Evolutionary conservation across 176 grass and related monocot species (phyloP).

Genomic region (Oryza meyeriana): DNA sequence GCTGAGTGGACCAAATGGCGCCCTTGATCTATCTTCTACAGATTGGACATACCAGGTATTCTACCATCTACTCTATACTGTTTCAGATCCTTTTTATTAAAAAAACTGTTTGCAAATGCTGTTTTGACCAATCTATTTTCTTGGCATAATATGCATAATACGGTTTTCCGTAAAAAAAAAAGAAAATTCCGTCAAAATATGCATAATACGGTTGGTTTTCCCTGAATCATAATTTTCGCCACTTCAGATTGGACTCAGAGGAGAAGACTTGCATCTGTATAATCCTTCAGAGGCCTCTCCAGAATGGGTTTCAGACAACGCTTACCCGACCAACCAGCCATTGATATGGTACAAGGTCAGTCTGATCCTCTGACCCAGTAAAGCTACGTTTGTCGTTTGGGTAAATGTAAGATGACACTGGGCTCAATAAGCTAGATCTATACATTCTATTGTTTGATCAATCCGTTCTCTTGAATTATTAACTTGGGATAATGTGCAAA

Average conservation of each 20-base stretch:
- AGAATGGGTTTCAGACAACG: slow-evolving; percentile 63
- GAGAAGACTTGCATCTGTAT: slow-evolving; percentile 65
- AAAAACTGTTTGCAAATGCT: not conserved
- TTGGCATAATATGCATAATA: no score
- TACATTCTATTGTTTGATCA: not conserved
- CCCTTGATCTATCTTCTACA: slow-evolving; percentile 63
- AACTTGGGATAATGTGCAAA: slow-evolving; percentile 5
- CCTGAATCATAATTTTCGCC: slow-evolving; percentile 22
- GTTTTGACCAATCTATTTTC: no score
- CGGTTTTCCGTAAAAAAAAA: no score
- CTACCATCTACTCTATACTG: not conserved
- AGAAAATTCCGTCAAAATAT: no score
- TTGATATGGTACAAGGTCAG: slow-evolving; percentile 95
- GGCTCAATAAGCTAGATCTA: not conserved
- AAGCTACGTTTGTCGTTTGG: not conserved
- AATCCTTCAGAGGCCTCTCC: slow-evolving; percentile 57
- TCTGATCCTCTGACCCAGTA: slow-evolving; percentile 27
- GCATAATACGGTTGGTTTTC: not conserved
- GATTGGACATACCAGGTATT: slow-evolving; percentile 91
- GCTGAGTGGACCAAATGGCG: slow-evolving; percentile 59
- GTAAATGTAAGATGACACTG: not conserved
- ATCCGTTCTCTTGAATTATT: not conserved
- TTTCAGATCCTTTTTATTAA: not conserved
- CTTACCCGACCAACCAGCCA: slow-evolving; percentile 71
- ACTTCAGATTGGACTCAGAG: slow-evolving; percentile 75